Evolutionary conservation across 1,284 basidiomycete species (phyloP).

Genomic region (Garcileccinum viscosum): DNA sequence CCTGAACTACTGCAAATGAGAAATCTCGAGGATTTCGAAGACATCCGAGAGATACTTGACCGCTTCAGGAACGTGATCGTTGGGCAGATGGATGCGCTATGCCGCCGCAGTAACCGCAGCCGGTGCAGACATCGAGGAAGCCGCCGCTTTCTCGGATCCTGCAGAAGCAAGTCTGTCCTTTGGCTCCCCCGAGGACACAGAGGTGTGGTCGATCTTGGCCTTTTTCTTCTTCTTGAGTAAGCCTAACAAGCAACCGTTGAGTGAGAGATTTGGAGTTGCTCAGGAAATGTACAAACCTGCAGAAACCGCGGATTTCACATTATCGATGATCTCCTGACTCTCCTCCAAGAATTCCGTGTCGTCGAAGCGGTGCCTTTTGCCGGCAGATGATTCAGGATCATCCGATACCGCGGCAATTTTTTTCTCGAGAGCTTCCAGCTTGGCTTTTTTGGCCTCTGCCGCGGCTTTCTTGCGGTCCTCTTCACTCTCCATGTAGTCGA

Average conservation of each 20-base stretch:
- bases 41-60: background rate
- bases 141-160: conserved; percentile 3
- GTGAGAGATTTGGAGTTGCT: conserved; percentile 7
- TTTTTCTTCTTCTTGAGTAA: conserved; percentile 90
- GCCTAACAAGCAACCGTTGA: conserved; percentile 43
- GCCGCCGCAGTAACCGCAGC: conserved; percentile 22
- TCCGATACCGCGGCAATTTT: conserved; percentile 70
- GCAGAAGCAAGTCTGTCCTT: conserved; percentile 10
- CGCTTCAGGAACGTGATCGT: background rate
- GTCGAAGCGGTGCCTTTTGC: conserved; percentile 89
- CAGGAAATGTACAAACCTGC: conserved; percentile 55
- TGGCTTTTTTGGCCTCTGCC: conserved; percentile 81
- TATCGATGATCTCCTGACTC: conserved; percentile 90
- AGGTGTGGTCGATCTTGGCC: conserved; percentile 56
- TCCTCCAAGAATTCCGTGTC: conserved; percentile 94
- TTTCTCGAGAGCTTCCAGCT: conserved; percentile 85
- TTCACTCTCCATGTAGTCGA: conserved; percentile 87
- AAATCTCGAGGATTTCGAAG: too few relatives aligned
- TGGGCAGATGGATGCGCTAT: conserved; percentile 12
- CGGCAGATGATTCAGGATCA: conserved; percentile 60
- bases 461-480: conserved; percentile 83
- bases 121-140: conserved; percentile 9
- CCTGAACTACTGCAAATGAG: too few relatives aligned
- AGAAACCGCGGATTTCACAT: conserved; percentile 89
- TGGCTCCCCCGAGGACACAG: conserved; percentile 16